These are phyloP conservation scores for Inonotus obliquus DNA, from an alignment of 1,284 basidiomycete species.

Conservation along the genomic window DNA sequence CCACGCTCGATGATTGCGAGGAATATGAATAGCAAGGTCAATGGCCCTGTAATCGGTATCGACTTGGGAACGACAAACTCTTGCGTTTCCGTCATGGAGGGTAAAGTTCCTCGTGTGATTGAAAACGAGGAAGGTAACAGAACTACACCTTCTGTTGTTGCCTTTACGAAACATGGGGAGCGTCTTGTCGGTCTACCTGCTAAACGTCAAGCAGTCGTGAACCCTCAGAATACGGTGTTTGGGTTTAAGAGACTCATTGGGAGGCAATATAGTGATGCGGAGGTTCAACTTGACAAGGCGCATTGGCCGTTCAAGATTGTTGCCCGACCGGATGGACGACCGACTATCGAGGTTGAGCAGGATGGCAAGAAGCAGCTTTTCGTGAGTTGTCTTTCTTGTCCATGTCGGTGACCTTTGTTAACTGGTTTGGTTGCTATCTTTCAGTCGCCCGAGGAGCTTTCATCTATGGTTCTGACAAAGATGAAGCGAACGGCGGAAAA, in stretches of 20 bases:
- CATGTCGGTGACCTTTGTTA: conserved; percentile 4
- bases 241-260: conserved; percentile 98
- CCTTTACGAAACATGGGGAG: conserved; percentile 95
- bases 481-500: conserved; percentile 95
- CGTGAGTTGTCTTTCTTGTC: conserved; percentile 38
- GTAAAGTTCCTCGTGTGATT: conserved; percentile 89
- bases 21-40: conserved; percentile 82
- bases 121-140: conserved; percentile 98
- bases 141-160: conserved; percentile 97
- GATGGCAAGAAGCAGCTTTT: conserved; percentile 62
- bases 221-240: conserved; percentile 90
- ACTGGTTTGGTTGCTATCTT: conserved; percentile 16
- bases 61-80: conserved; percentile 89
- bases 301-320: conserved; percentile 88
- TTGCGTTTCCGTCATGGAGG: conserved; percentile 95
- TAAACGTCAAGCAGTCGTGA: conserved; percentile 96
- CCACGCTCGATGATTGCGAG: conserved; percentile 68
- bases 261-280: conserved; percentile 88
- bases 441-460: conserved; percentile 78
- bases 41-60: conserved; percentile 79
- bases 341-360: conserved; percentile 78
- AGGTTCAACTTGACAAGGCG: conserved; percentile 87
- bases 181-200: conserved; percentile 94
- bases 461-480: conserved; percentile 84
- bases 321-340: conserved; percentile 62